Evolutionary conservation across 2,329 filamentous ascomycete species (phyloP).

Genomic region (Aspergillus sp.): DNA sequence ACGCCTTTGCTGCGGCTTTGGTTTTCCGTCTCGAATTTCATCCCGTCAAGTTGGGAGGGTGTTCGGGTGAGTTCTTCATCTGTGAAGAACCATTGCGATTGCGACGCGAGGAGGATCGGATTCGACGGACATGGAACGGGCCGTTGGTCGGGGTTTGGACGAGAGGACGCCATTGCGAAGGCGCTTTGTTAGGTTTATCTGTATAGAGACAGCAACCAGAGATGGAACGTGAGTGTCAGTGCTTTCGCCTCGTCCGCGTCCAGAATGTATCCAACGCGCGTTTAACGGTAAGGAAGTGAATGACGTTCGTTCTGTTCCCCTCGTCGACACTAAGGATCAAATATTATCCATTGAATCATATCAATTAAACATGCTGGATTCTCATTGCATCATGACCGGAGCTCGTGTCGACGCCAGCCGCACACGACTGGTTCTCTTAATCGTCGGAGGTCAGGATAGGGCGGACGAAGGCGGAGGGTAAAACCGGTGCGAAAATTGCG

Average conservation of each 20-base stretch:
- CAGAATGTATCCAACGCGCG: background rate
- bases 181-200: slow-evolving; percentile 15
- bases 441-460: background rate
- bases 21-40: slow-evolving; percentile 69
- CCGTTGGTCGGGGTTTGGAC: slow-evolving; percentile 14
- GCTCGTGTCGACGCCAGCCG: background rate
- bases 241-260: background rate
- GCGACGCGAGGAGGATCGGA: slow-evolving; percentile 47
- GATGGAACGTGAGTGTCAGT: background rate
- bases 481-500: background rate
- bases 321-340: background rate
- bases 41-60: slow-evolving; percentile 77
- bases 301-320: background rate
- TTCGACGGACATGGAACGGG: slow-evolving; percentile 36
- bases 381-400: slow-evolving; percentile 14
- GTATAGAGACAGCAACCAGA: background rate
- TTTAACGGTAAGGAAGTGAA: background rate
- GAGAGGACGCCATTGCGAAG: slow-evolving; percentile 16
- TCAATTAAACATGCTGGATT: slow-evolving; percentile 10
- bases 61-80: slow-evolving; percentile 73
- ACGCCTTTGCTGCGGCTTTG: slow-evolving; percentile 80
- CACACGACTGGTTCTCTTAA: background rate
- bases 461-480: background rate
- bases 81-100: slow-evolving; percentile 83
- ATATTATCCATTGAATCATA: slow-evolving; percentile 1